Evolutionary conservation across 352 stramenopile genomes (phyloP), one percentile per base, ranked within the genome.

Genomic region (Phytopythium boreale): DNA sequence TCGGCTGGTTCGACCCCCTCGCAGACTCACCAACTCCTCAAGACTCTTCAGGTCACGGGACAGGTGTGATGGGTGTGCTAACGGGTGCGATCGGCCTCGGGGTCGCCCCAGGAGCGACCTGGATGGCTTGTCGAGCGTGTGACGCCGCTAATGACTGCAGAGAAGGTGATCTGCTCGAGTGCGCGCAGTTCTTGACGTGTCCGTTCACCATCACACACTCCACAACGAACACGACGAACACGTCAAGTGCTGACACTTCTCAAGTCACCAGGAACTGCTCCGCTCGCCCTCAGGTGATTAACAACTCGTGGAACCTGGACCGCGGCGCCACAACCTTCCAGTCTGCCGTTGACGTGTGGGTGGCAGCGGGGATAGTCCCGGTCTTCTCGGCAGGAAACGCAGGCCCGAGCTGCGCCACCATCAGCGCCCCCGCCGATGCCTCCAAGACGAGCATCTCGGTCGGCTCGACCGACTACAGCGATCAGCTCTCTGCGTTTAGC

Each of bases 281-380:
- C 39, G 70, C 76, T 64, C 74, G 72, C 12, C 77, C 79, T n/a
- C 73, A 87, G 50, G 71, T 88, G n/a, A 69, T 88, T 68, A 88
- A 82, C 69, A 85, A 85, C 61, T 84, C 74, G 55, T 88, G 79
- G 79, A 84, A 81, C 64, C 68, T 79, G 37, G 79, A 88, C 47
- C 67, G 66, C 19, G 62, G 62, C 3, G 41, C 64, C 29, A 60
- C 68, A 0, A 59, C 59, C 3, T 70, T 68, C 43, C 56, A 72
- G 24, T 68, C 65, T 27, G 69, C 68, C 17, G 64, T 88, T 24
- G 70, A 72, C 34, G 79, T 82, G 29, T 88, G 79, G 79, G 71
- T 76, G 39, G 78, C 69, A 29, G 79, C 77, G 0, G 77, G 74
- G 2, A 88, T 87, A 46, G 69, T 88, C 26, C 77, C 79, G 0